Percentiles rank a stretch among this genome's conserved stretches.
phyloP scores from a whole-genome alignment of 192 early-diverging fungal species.

The Backusella morwellensis region DNA sequence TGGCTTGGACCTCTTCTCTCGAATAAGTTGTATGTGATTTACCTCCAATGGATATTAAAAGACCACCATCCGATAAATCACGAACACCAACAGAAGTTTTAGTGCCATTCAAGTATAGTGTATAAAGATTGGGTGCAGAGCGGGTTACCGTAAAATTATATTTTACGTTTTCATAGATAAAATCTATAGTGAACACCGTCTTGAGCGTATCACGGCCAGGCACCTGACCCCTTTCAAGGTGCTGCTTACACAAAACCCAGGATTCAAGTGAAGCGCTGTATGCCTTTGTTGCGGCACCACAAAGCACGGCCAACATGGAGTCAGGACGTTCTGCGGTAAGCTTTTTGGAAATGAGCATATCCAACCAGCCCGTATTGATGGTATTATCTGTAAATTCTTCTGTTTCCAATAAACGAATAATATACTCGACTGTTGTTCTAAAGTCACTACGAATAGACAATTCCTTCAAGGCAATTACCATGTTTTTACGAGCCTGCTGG shows the following conservation, averaged over 20 bases:
- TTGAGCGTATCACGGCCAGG: conserved; percentile 71
- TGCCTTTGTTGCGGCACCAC: conserved; percentile 88
- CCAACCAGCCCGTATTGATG: conserved; percentile 94
- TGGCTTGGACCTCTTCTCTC: conserved; percentile 85
- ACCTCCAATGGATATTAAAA: conserved; percentile 85
- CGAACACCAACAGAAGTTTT: conserved; percentile 79
- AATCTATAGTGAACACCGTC: conserved; percentile 78
- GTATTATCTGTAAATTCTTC: conserved; percentile 84
- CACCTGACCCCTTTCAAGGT: conserved; percentile 91
- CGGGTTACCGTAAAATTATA: conserved; percentile 83
- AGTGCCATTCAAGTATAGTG: conserved; percentile 79
- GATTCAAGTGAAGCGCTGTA: conserved; percentile 62
- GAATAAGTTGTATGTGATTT: conserved; percentile 89
- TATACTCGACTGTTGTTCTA: conserved; percentile 96
- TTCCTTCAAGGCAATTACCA: conserved; percentile 97
- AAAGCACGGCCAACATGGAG: conserved; percentile 83
- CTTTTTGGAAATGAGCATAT: conserved; percentile 85
- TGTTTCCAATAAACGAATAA: conserved; percentile 90
- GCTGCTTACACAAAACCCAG: conserved; percentile 68
- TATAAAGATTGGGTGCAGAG: conserved; percentile 77
- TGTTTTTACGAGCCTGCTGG: conserved; percentile 89
- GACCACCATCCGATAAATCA: conserved; percentile 85
- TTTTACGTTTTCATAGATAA: conserved; percentile 86
- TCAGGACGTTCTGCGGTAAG: conserved; percentile 90
- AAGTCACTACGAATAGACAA: conserved; percentile 98